These are phyloP conservation scores for Aspergillus conjunctus DNA, from an alignment of 495 filamentous ascomycete genomes.

Conservation along the genomic window DNA sequence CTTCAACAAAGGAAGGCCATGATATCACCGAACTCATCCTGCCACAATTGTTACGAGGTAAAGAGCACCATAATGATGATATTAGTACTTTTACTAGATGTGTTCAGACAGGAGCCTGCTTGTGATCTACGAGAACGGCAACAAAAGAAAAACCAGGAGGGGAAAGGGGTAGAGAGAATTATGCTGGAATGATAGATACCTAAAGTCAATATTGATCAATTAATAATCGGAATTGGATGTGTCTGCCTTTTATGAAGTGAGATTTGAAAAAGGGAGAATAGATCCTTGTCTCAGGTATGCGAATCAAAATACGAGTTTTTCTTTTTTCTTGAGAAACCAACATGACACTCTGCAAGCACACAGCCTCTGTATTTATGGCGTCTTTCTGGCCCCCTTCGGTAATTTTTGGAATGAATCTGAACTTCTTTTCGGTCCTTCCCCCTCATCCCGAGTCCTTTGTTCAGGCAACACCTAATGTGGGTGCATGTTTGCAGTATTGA, in stretches of 20 bases:
- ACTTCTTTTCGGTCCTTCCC: neutral
- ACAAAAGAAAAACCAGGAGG: too few relatives aligned
- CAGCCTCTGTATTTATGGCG: neutral
- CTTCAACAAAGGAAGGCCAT: neutral
- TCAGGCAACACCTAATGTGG: neutral
- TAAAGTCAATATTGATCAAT: neutral
- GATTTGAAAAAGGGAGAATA: slow-evolving; percentile 3
- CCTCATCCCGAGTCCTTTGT: neutral
- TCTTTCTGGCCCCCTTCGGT: neutral
- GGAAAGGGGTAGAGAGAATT: too few relatives aligned
- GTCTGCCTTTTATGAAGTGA: neutral
- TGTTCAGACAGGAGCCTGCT: too few relatives aligned
- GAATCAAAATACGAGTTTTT: neutral
- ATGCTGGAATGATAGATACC: too few relatives aligned
- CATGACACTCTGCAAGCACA: neutral
- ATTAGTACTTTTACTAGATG: neutral
- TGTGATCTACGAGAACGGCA: too few relatives aligned
- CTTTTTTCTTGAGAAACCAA: neutral
- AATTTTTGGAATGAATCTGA: neutral
- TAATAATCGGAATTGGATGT: neutral
- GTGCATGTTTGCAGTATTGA: neutral
- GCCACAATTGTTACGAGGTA: too few relatives aligned
- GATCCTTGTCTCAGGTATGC: neutral
- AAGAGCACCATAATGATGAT: neutral
- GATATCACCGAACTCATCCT: neutral